These are phyloP conservation scores for Eucommia ulmoides DNA, from an alignment of 257 asterid genomes.

Conservation along the genomic window DNA sequence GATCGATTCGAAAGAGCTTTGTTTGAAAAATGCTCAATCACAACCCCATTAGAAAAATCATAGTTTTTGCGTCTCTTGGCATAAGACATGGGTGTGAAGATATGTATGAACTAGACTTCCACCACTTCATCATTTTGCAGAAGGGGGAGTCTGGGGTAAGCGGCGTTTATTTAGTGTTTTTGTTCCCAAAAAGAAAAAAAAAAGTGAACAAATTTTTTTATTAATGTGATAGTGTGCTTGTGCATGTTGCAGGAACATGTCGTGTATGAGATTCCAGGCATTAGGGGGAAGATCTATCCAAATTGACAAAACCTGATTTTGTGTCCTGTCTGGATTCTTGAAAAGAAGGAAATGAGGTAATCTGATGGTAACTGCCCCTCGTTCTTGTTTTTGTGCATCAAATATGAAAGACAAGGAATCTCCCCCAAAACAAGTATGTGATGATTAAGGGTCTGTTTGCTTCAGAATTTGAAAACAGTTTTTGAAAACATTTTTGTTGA, in stretches of 20 bases:
- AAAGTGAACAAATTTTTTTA: too few relatives aligned
- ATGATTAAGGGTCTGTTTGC: conserved; percentile 7
- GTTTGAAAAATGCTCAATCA: conserved; percentile 17
- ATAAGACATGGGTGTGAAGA: conserved; percentile 21
- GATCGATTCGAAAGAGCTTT: conserved; percentile 9
- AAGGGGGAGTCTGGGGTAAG: conserved; percentile 20
- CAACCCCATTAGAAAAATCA: conserved; percentile 18
- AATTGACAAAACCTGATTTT: conserved; percentile 15
- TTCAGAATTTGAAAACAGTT: not conserved
- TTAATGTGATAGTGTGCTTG: too few relatives aligned
- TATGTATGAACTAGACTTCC: conserved; percentile 19
- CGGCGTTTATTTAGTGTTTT: too few relatives aligned
- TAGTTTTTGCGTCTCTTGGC: conserved; percentile 21
- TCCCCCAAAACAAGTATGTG: too few relatives aligned
- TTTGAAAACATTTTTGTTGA: not conserved
- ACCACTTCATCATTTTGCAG: conserved; percentile 15
- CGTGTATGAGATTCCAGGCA: conserved; percentile 13
- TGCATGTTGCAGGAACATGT: conserved; percentile 16
- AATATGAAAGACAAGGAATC: conserved; percentile 23
- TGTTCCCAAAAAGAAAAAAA: too few relatives aligned
- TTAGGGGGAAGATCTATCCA: conserved; percentile 15
- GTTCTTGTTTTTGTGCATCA: conserved; percentile 20
- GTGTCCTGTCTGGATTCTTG: conserved; percentile 20
- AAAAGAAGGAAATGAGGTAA: conserved; percentile 22
- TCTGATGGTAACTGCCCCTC: conserved; percentile 17